phyloP scores from a whole-genome alignment of 768 basidiomycete genomes.

The Roridomyces roridus region DNA sequence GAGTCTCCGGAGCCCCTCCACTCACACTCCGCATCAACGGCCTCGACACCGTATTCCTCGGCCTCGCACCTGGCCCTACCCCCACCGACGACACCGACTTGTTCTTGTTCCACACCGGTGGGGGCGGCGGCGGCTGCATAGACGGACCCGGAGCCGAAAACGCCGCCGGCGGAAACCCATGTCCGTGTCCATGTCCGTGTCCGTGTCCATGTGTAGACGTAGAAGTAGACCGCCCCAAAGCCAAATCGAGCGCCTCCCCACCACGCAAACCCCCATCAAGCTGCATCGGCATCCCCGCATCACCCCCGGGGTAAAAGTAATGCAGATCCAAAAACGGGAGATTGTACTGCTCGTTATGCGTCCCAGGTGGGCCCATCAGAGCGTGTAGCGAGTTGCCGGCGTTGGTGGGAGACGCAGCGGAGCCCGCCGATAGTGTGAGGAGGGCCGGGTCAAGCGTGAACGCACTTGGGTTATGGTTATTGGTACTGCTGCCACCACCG shows the following conservation, averaged over 20 bases:
- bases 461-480: neutral
- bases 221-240: constrained; percentile 28
- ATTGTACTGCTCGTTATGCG: constrained; percentile 51
- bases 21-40: constrained; percentile 18
- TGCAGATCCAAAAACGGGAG: constrained; percentile 79
- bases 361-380: neutral
- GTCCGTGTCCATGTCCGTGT: too few species aligned
- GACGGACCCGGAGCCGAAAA: constrained; percentile 5
- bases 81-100: constrained; percentile 8
- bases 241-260: constrained; percentile 48
- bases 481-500: neutral
- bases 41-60: constrained; percentile 19
- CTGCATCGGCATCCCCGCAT: constrained; percentile 14
- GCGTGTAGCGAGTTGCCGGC: constrained; percentile 2
- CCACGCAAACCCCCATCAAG: constrained; percentile 11
- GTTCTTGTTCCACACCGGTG: constrained; percentile 5
- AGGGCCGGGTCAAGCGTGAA: constrained; percentile 21
- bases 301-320: constrained; percentile 51
- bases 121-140: neutral
- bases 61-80: constrained; percentile 24
- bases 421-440: neutral
- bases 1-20: constrained; percentile 1
- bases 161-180: constrained; percentile 5
- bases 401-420: neutral
- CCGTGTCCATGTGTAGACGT: too few species aligned